Percentiles rank a stretch among this genome's conserved stretches.
phyloP scores from a whole-genome alignment of 2,329 filamentous ascomycete species.

The Pseudovirgaria hyperparasitica region DNA sequence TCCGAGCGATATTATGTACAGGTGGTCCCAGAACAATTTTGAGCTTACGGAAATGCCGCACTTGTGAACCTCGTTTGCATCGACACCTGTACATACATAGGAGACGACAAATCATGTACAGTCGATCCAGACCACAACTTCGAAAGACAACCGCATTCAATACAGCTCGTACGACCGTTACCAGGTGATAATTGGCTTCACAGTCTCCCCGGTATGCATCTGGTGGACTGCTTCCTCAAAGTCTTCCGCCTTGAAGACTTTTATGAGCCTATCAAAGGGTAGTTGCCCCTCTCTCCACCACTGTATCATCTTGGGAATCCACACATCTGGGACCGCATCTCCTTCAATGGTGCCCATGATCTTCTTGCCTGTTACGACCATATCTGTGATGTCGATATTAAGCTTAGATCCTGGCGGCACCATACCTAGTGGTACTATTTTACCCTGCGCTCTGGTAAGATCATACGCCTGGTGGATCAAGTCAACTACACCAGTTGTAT shows the following conservation, averaged over 20 bases:
- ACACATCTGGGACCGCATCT: conserved; percentile 28
- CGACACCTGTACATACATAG: too few species aligned
- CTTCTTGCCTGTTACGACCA: conserved; percentile 35
- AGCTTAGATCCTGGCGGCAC: conserved; percentile 29
- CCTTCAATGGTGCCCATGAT: conserved; percentile 38
- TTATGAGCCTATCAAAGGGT: conserved; percentile 34
- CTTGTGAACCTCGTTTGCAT: too few species aligned
- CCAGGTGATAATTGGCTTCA: conserved; percentile 32
- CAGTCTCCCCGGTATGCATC: conserved; percentile 27
- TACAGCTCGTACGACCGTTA: too few species aligned
- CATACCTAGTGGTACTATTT: conserved; percentile 38
- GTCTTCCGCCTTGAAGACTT: conserved; percentile 30
- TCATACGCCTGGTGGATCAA: conserved; percentile 30
- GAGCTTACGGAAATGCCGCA: too few species aligned
- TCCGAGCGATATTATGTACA: too few species aligned
- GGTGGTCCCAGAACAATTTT: too few species aligned
- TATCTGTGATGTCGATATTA: conserved; percentile 29
- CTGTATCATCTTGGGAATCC: conserved; percentile 34
- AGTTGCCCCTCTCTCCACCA: conserved; percentile 37
- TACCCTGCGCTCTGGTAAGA: conserved; percentile 32
- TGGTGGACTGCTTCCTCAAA: conserved; percentile 28
- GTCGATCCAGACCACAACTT: too few species aligned
- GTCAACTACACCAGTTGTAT: conserved; percentile 35
- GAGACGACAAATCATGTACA: too few species aligned
- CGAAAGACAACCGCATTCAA: too few species aligned